These are phyloP conservation scores for Podila epigama DNA, from an alignment of 192 early-diverging fungal species.

Conservation along the genomic window DNA sequence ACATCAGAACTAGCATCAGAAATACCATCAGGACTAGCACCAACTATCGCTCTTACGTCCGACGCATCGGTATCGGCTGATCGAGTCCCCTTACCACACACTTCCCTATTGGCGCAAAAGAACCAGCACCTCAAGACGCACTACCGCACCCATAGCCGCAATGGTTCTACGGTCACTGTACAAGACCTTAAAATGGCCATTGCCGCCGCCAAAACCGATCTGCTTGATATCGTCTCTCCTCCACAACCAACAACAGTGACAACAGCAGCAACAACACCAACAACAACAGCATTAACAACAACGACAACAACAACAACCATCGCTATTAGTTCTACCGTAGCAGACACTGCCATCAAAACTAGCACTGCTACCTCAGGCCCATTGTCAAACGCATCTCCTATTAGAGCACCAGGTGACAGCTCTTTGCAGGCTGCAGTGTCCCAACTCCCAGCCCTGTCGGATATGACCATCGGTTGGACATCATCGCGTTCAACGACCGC, in stretches of 20 bases:
- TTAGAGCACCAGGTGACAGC: too few relatives aligned
- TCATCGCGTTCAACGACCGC: background rate
- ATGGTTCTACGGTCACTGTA: slow-evolving; percentile 46
- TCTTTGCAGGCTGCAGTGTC: too few relatives aligned
- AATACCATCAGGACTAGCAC: slow-evolving; percentile 5
- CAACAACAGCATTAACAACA: background rate
- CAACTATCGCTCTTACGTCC: too few relatives aligned
- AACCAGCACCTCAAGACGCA: slow-evolving; percentile 47
- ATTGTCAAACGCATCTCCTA: too few relatives aligned
- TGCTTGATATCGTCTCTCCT: slow-evolving; percentile 2
- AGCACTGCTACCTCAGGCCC: too few relatives aligned
- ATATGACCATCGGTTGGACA: too few relatives aligned
- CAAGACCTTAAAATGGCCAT: slow-evolving; percentile 48
- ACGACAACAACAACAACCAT: too few relatives aligned
- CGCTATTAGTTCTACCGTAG: too few relatives aligned
- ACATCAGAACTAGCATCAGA: too few relatives aligned
- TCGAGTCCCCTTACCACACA: background rate
- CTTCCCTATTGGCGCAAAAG: background rate
- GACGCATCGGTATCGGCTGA: too few relatives aligned
- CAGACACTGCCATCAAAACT: too few relatives aligned
- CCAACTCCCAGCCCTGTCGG: background rate
- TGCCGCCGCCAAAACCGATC: slow-evolving; percentile 33
- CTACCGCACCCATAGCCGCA: slow-evolving; percentile 43
- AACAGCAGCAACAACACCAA: slow-evolving; percentile 1
- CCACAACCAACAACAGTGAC: background rate